Evolutionary conservation across 2,329 filamentous ascomycete genomes (phyloP).

Genomic region (Phoma sp.): DNA sequence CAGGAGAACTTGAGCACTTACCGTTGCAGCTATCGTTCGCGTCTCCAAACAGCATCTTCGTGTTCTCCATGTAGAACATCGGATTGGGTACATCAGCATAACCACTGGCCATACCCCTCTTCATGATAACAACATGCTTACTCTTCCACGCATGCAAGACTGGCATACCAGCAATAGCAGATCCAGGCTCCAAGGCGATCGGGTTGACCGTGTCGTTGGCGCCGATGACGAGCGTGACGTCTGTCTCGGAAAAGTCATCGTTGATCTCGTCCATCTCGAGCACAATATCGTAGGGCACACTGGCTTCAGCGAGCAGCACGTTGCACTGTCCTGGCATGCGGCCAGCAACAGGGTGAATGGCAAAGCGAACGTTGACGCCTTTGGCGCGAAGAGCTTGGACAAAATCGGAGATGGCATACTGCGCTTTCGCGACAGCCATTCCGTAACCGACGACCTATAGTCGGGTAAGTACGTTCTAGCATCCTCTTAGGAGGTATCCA

Average conservation of each 20-base stretch:
- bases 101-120: slow-evolving; percentile 85
- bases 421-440: slow-evolving; percentile 93
- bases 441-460: slow-evolving; percentile 78
- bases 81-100: slow-evolving; percentile 93
- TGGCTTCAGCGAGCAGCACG: slow-evolving; percentile 85
- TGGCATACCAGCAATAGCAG: slow-evolving; percentile 89
- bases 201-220: slow-evolving; percentile 95
- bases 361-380: slow-evolving; percentile 83
- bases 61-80: slow-evolving; percentile 91
- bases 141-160: slow-evolving; percentile 93
- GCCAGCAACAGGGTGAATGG: slow-evolving; percentile 88
- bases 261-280: slow-evolving; percentile 97
- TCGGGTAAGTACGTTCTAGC: not conserved
- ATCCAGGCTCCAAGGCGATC: slow-evolving; percentile 82
- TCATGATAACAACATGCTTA: slow-evolving; percentile 93
- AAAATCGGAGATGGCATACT: slow-evolving; percentile 88
- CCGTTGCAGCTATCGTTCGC: slow-evolving; percentile 83
- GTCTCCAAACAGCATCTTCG: slow-evolving; percentile 92
- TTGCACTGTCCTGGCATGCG: slow-evolving; percentile 96
- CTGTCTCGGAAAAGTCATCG: slow-evolving; percentile 85
- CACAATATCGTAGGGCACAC: slow-evolving; percentile 89
- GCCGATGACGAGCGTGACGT: slow-evolving; percentile 86
- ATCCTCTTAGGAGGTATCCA: not conserved
- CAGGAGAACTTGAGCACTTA: slow-evolving; percentile 23
- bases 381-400: slow-evolving; percentile 75